A percentile compares a stretch with the other conserved stretches of the same genome.
Conservation (phyloP, 805 yeast species). For the Yarrowia yakushimensis region DNA sequence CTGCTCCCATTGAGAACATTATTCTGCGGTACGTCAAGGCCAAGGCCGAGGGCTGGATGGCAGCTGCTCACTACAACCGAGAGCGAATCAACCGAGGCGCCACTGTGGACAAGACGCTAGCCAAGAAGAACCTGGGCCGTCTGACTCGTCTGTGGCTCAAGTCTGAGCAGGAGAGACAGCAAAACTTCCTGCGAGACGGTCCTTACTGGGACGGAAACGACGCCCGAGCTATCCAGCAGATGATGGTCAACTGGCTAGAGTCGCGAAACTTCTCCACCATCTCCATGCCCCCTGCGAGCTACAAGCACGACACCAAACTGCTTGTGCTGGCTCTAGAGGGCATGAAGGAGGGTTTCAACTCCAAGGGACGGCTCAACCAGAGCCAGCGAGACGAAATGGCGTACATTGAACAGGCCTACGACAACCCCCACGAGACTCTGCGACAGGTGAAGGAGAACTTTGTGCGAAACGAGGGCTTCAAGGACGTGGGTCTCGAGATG, state of each 20-base stretch:
- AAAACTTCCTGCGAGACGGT: slow-evolving; percentile 73
- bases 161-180: slow-evolving; percentile 86
- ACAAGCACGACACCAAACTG: slow-evolving; percentile 89
- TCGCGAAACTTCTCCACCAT: slow-evolving; percentile 78
- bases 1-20: slow-evolving; percentile 80
- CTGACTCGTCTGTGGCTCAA: slow-evolving; percentile 89
- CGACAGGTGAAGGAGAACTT: slow-evolving; percentile 78
- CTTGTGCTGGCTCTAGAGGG: slow-evolving; percentile 85
- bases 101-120: slow-evolving; percentile 89
- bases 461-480: slow-evolving; percentile 85
- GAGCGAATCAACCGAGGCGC: slow-evolving; percentile 87
- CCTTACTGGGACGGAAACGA: slow-evolving; percentile 83
- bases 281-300: slow-evolving; percentile 88
- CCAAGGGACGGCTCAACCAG: slow-evolving; percentile 74
- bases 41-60: slow-evolving; percentile 95
- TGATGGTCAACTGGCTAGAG: slow-evolving; percentile 90
- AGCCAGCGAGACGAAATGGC: slow-evolving; percentile 90
- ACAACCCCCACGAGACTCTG: slow-evolving; percentile 90
- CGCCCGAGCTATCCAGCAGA: slow-evolving; percentile 80
- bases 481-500: slow-evolving; percentile 83
- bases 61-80: slow-evolving; percentile 88
- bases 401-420: slow-evolving; percentile 92
- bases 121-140: slow-evolving; percentile 88
- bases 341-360: slow-evolving; percentile 73
- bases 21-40: slow-evolving; percentile 89